A percentile compares a stretch with the other conserved stretches of the same genome.
These are phyloP conservation scores for Scortechinia acanthostroma DNA, from an alignment of 2,329 filamentous ascomycete genomes.

Conservation along the genomic window DNA sequence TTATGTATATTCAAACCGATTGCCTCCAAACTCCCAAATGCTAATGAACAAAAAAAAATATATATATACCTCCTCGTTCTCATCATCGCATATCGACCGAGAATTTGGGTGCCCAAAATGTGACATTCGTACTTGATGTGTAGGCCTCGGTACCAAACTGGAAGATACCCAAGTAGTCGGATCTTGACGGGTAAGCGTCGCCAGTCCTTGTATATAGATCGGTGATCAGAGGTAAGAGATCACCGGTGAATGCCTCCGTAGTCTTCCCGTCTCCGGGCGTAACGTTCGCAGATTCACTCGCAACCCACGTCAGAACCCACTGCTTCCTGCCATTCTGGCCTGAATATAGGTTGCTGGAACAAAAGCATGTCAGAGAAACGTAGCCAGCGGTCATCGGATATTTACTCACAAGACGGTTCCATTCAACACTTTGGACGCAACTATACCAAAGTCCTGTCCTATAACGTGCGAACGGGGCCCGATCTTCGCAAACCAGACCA, in stretches of 20 bases:
- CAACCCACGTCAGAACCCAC: conserved; percentile 40
- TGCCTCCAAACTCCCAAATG: no score
- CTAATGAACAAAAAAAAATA: no score
- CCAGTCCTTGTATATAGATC: conserved; percentile 23
- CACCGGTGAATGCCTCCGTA: conserved; percentile 30
- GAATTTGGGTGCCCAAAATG: conserved; percentile 31
- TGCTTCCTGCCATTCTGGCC: conserved; percentile 29
- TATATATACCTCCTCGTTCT: neutral
- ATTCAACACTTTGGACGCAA: conserved; percentile 25
- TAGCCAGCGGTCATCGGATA: no score
- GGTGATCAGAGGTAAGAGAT: conserved; percentile 34
- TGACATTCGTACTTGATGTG: conserved; percentile 31
- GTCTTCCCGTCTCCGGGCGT: no score
- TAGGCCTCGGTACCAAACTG: conserved; percentile 42
- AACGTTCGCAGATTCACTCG: conserved; percentile 18
- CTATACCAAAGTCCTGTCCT: conserved; percentile 21
- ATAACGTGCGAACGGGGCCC: conserved; percentile 37
- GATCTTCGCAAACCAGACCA: conserved; percentile 45
- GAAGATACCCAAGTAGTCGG: conserved; percentile 41
- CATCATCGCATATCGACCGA: conserved; percentile 14
- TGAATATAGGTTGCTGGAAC: conserved; percentile 27
- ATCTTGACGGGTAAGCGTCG: conserved; percentile 21
- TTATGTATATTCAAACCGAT: no score
- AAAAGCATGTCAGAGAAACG: no score
- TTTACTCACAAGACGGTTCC: conserved; percentile 31